Conservation (phyloP, 2,329 filamentous ascomycete genomes). For the Hymenoscyphus repandus region DNA sequence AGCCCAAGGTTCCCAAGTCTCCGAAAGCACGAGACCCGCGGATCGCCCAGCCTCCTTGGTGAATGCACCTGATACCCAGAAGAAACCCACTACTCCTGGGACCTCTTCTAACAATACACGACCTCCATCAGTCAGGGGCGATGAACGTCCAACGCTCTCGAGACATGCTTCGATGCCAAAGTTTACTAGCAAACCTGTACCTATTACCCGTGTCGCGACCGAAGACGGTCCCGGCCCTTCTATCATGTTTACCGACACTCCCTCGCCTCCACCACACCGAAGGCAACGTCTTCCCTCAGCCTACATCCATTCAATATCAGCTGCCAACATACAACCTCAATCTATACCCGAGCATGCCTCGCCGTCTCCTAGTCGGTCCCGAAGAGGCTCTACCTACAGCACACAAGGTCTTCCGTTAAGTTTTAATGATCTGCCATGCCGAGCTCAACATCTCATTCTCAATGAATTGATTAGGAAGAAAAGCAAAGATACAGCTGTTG, state of each 20-base stretch:
- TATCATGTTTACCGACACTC: conserved; percentile 66
- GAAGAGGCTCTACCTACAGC: conserved; percentile 43
- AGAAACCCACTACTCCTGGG: neutral
- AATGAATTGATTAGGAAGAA: conserved; percentile 75
- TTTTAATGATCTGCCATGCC: conserved; percentile 81
- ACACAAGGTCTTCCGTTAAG: conserved; percentile 64
- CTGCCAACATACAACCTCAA: conserved; percentile 10
- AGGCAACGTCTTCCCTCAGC: conserved; percentile 24
- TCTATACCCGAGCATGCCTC: conserved; percentile 1
- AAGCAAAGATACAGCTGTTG: conserved; percentile 66
- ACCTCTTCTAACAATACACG: conserved; percentile 27
- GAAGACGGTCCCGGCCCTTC: conserved; percentile 62
- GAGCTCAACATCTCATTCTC: conserved; percentile 79
- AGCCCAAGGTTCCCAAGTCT: conserved; percentile 15
- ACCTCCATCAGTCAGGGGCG: conserved; percentile 4
- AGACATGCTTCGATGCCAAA: conserved; percentile 52
- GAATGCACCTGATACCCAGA: conserved; percentile 4
- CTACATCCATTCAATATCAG: conserved; percentile 13
- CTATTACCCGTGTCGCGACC: conserved; percentile 59
- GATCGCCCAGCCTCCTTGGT: conserved; percentile 14
- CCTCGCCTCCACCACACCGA: conserved; percentile 22
- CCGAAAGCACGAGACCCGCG: conserved; percentile 7
- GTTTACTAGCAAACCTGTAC: conserved; percentile 70
- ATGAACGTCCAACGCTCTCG: conserved; percentile 42
- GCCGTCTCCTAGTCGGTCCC: conserved; percentile 4